Evolutionary conservation across 2,329 filamentous ascomycete species (phyloP).

Genomic region (Septoria petroselini): DNA sequence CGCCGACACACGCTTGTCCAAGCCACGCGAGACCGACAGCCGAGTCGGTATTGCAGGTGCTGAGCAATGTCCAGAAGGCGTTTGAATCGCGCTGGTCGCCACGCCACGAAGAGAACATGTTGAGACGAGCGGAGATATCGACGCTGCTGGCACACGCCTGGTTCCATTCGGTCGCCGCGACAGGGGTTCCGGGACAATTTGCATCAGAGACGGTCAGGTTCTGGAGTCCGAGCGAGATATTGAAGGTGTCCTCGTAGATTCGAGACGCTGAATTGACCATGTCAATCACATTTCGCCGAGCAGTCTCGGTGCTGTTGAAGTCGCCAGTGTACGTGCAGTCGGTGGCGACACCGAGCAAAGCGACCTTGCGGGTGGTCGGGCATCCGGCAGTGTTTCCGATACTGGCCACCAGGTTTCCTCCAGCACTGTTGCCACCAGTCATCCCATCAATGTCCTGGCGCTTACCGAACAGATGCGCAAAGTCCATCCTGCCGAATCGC

Average conservation of each 20-base stretch:
- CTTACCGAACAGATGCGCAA: conserved; percentile 66
- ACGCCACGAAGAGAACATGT: conserved; percentile 85
- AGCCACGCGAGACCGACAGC: conserved; percentile 93
- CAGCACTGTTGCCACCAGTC: conserved; percentile 70
- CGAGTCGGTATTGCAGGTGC: conserved; percentile 73
- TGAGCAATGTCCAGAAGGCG: conserved; percentile 90
- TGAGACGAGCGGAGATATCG: conserved; percentile 73
- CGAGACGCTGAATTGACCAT: conserved; percentile 83
- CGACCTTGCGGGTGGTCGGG: conserved; percentile 84
- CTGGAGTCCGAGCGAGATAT: conserved; percentile 85
- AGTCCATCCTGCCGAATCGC: conserved; percentile 59
- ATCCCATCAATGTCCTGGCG: conserved; percentile 62
- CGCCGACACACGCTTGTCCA: conserved; percentile 72
- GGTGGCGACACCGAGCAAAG: conserved; percentile 84
- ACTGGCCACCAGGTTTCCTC: conserved; percentile 70
- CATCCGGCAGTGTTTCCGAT: conserved; percentile 85
- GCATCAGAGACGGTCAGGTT: conserved; percentile 76
- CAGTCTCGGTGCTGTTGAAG: conserved; percentile 65
- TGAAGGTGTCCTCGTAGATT: conserved; percentile 87
- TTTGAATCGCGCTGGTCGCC: conserved; percentile 73
- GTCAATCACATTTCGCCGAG: conserved; percentile 71
- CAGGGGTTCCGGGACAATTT: conserved; percentile 68
- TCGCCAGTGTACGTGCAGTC: conserved; percentile 81
- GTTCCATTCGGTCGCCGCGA: conserved; percentile 76
- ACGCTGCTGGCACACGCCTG: conserved; percentile 61